A percentile compares a stretch with the other conserved stretches of the same genome.
These are phyloP conservation scores for Amaranthus tricolor DNA, from an alignment of 179 eudicot genomes.

Conservation along the genomic window DNA sequence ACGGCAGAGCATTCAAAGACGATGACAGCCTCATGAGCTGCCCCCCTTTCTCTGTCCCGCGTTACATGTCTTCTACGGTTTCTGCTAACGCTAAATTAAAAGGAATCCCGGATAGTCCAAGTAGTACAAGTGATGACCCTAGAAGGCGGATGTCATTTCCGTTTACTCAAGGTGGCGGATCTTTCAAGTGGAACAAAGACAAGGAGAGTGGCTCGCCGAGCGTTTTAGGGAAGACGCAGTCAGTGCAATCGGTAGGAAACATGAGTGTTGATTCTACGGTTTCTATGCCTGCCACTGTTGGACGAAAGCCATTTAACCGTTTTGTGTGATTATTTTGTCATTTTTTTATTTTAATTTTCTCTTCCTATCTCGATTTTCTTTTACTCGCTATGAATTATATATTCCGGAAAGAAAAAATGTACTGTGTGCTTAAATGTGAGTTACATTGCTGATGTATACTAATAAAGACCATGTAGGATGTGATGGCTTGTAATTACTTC, in stretches of 20 bases:
- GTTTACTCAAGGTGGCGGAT: conserved; percentile 50
- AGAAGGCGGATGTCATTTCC: conserved; percentile 81
- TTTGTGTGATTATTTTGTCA: conserved; percentile 63
- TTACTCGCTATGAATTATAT: not conserved
- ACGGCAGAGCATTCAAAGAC: conserved; percentile 48
- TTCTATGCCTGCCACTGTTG: conserved; percentile 80
- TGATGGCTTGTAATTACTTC: conserved; percentile 40
- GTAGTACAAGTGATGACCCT: conserved; percentile 44
- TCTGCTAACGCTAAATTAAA: conserved; percentile 80
- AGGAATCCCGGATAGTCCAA: conserved; percentile 40
- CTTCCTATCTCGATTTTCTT: not conserved
- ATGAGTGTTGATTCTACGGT: conserved; percentile 75
- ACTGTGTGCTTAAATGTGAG: conserved; percentile 39
- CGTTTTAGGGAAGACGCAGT: conserved; percentile 45
- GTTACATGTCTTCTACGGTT: conserved; percentile 76
- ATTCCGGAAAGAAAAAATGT: too few relatives aligned
- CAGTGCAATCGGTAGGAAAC: conserved; percentile 57
- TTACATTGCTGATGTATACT: conserved; percentile 45
- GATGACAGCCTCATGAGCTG: conserved; percentile 92
- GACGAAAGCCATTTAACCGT: conserved; percentile 92
- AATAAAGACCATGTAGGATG: conserved; percentile 43
- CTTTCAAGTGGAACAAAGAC: conserved; percentile 89
- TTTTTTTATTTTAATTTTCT: conserved; percentile 15
- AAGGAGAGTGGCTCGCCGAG: conserved; percentile 51
- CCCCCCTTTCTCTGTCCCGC: conserved; percentile 84